Evolutionary conservation across 306 rosid species (phyloP).

Genomic region (Oxytropis ochrocephala): DNA sequence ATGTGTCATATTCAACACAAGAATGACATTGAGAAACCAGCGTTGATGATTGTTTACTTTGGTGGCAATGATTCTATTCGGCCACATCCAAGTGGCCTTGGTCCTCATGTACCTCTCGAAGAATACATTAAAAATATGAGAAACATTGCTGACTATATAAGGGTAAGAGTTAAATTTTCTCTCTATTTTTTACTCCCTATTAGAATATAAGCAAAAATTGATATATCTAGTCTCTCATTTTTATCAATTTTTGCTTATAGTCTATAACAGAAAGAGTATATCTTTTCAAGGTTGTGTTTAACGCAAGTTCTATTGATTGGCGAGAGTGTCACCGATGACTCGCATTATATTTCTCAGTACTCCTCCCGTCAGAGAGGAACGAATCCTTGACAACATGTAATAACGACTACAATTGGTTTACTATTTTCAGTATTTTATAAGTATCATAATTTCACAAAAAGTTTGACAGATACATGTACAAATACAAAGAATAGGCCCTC

Average conservation of each 20-base stretch:
- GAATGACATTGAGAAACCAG: slow-evolving; percentile 55
- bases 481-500: not conserved
- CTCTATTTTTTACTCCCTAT: too few species aligned
- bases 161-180: slow-evolving; percentile 26
- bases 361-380: slow-evolving; percentile 59
- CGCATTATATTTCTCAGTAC: slow-evolving; percentile 51
- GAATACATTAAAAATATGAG: slow-evolving; percentile 70
- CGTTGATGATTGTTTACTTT: slow-evolving; percentile 65
- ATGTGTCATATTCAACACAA: not conserved
- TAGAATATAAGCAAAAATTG: too few species aligned
- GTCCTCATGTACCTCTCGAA: slow-evolving; percentile 56
- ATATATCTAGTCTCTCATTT: too few species aligned
- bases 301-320: not conserved
- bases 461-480: not conserved
- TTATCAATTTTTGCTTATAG: too few species aligned
- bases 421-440: not conserved
- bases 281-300: not conserved
- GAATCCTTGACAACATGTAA: slow-evolving; percentile 29
- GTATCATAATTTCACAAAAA: not conserved
- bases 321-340: slow-evolving; percentile 51
- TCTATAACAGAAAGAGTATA: too few species aligned
- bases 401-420: not conserved
- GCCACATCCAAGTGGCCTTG: slow-evolving; percentile 46
- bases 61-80: slow-evolving; percentile 67
- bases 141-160: slow-evolving; percentile 47